Evolutionary conservation across 75 land plant species (phyloP), one percentile per base, ranked within the genome.

Genomic region (Cryptomeria japonica): DNA sequence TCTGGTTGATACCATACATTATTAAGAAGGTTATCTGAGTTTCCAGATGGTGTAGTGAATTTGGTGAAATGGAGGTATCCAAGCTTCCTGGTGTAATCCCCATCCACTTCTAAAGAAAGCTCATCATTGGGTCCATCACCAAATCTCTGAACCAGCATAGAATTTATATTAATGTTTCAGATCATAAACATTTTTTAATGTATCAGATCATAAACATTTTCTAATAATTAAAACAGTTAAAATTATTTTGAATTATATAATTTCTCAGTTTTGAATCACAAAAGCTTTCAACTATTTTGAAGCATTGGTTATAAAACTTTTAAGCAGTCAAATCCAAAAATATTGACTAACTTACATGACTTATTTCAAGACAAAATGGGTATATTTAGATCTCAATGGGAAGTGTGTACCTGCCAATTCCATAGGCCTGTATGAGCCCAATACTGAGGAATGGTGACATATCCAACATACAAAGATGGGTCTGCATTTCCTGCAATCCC

Each of bases 381-480:
- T 32, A 76, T 10, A 0, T 78, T 12, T 36, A 78, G 39, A 78
- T 78, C 39, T 28, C 32, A 9, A 85, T 28, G 55, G 46, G 61
- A 51, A 28, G 83, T n/a, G 1, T 19, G 2, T 88, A 94, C 96
- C 93, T 95, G 94, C 95, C 95, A 95, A 73, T 90, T 93, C 96
- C 96, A 95, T 9, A 94, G 92, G 42, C 94, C 96, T n/a, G 94
- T 91, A 77, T 94, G 95, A 39, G 94, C 93, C 95, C 95, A 94
- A 68, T 86, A 92, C 13, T 77, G 68, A 39, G 95, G 93, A 80
- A 95, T 90, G 32, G 91, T 88, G 6, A 94, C 93, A 85, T 95
- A 95, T 83, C 93, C 96, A 56, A 90, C 90, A 31, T 95, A 39
- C 37, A 93, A 84, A 18, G 68, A 18, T 18, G 91, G 84, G 64